Evolutionary conservation across 495 filamentous ascomycete species (phyloP).

Genomic region (Penicillium egyptiacum): DNA sequence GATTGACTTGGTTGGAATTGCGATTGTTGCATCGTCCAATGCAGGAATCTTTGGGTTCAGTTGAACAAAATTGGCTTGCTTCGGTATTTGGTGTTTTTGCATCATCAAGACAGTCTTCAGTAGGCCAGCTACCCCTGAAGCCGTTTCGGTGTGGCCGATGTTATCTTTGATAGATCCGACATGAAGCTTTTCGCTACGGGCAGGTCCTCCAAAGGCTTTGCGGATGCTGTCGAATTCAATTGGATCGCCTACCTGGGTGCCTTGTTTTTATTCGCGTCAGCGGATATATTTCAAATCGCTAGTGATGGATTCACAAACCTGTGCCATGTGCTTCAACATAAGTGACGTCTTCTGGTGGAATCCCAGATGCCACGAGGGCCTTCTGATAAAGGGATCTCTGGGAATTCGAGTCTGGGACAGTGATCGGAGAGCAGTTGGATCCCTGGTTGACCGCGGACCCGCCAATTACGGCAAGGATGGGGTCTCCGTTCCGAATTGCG

Average conservation of each 20-base stretch:
- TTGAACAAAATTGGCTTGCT: conserved; percentile 30
- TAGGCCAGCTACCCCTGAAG: conserved; percentile 41
- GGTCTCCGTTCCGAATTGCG: conserved; percentile 59
- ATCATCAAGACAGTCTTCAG: conserved; percentile 48
- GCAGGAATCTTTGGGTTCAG: conserved; percentile 28
- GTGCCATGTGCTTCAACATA: conserved; percentile 45
- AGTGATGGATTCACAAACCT: background rate
- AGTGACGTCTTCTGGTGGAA: conserved; percentile 19
- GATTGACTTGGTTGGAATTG: background rate
- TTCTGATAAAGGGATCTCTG: conserved; percentile 32
- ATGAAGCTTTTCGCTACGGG: conserved; percentile 16
- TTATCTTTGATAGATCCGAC: conserved; percentile 43
- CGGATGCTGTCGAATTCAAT: conserved; percentile 30
- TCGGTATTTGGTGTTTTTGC: conserved; percentile 31
- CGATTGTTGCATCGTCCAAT: background rate
- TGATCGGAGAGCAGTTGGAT: conserved; percentile 62
- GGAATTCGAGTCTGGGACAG: conserved; percentile 43
- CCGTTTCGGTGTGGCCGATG: conserved; percentile 45
- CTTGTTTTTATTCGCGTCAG: conserved; percentile 1
- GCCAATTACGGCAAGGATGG: conserved; percentile 60
- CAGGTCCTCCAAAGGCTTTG: conserved; percentile 25
- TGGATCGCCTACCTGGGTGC: conserved; percentile 42
- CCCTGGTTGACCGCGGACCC: conserved; percentile 62
- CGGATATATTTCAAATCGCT: too few species aligned
- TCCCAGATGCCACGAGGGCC: conserved; percentile 4